Evolutionary conservation across 176 grass and related monocot genomes (phyloP), one percentile per base, ranked within the genome.

Genomic region (Oryza meyeriana): DNA sequence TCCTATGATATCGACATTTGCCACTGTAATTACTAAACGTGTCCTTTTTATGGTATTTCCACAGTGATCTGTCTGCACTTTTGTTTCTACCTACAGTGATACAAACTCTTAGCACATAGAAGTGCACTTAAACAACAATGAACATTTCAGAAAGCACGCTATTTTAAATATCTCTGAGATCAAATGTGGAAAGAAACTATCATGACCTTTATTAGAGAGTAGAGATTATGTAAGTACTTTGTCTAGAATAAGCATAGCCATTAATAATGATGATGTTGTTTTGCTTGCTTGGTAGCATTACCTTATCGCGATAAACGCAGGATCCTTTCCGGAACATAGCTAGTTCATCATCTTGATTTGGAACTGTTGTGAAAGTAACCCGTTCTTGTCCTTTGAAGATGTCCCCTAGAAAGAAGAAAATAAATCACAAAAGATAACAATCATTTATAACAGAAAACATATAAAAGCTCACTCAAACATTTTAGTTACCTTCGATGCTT

Each of bases 241-340:
- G n/a, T n/a, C n/a, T n/a, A 11, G 34, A 81, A 62, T 76, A 1
- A 61, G 65, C 55, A 64, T 14, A 22, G 62, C 65, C 16, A 33
- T 65, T 38, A 35, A 14, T 72, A 22, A 83, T 35, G 41, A 75
- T 64, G 20, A 33, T 36, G 42, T 10, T 22, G 36, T 30, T 34
- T 8, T 45, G 40, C 27, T 42, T 61, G 10, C 17, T 24, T 66
- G 17, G 29, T 10, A 39, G 26, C 8, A 52, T 80, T 82, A 93
- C 91, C 91, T 90, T 85, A 30, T 90, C 81, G 75, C 87, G 83
- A 42, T 90, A 93, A 85, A 90, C 81, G 79, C 81, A 87, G 6
- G 87, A 87, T 79, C 91, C 87, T 85, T 93, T 93, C 48, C 85
- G 76, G 42, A 87, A 90, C 42, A 93, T 90, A 87, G 85, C 77